Conservation (phyloP, 257 asterid genomes). For the Jaltomata sinuosa region DNA sequence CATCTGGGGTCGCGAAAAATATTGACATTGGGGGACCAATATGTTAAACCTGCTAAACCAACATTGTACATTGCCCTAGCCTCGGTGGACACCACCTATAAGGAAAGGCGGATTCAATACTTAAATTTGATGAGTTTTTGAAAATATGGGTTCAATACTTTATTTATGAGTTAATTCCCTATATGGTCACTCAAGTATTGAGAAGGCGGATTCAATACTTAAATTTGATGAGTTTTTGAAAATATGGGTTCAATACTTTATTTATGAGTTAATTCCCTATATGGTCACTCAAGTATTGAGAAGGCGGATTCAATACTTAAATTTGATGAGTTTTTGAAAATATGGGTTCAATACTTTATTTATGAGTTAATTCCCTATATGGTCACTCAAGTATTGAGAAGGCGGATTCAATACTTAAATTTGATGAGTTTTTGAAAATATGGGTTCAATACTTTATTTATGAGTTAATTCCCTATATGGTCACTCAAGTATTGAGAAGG, state of each 20-base stretch:
- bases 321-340: background rate
- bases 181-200: no score
- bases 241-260: background rate
- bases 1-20: no score
- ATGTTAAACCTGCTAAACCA: no score
- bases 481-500: no score
- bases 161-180: no score
- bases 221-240: background rate
- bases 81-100: constrained; percentile 69
- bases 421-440: background rate
- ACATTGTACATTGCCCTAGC: constrained; percentile 83
- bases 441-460: background rate
- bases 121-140: background rate
- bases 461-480: no score
- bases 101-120: background rate
- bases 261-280: no score
- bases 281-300: no score
- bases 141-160: background rate
- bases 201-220: background rate
- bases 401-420: background rate
- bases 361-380: no score
- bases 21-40: no score
- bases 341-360: background rate
- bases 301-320: background rate
- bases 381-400: no score